These are phyloP conservation scores for Pythium chondricola DNA, from an alignment of 352 stramenopile genomes.

Conservation along the genomic window DNA sequence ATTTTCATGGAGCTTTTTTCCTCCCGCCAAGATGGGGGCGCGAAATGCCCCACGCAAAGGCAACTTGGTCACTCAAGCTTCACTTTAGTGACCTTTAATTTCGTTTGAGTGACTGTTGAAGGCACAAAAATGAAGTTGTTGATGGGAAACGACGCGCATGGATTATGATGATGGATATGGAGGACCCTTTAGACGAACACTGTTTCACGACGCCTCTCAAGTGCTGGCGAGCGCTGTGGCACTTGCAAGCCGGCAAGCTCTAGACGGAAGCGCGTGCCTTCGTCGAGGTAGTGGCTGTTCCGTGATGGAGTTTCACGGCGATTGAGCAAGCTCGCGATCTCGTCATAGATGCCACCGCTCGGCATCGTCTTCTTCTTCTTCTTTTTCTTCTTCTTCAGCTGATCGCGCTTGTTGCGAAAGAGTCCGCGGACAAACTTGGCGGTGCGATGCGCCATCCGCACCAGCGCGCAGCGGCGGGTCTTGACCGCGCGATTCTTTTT, in stretches of 20 bases:
- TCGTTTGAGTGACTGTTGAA: conserved; percentile 7
- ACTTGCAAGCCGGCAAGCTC: conserved; percentile 14
- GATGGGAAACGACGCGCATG: too few species aligned
- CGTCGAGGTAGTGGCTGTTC: conserved; percentile 9
- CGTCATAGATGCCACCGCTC: background rate
- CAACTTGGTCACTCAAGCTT: conserved; percentile 23
- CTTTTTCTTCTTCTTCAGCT: background rate
- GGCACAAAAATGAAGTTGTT: conserved; percentile 2
- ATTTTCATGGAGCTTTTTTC: background rate
- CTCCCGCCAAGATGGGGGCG: background rate
- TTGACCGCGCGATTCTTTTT: background rate
- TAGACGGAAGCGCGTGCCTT: conserved; percentile 16
- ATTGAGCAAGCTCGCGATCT: background rate
- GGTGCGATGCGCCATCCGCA: background rate
- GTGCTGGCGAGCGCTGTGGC: background rate
- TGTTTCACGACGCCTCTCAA: too few species aligned
- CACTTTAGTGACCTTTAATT: conserved; percentile 1
- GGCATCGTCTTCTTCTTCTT: background rate
- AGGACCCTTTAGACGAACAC: too few species aligned
- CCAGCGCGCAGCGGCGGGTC: background rate
- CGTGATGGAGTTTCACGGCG: background rate
- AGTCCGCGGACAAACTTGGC: conserved; percentile 1
- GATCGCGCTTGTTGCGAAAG: conserved; percentile 1
- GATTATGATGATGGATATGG: background rate
- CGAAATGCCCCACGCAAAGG: conserved; percentile 1